Evolutionary conservation across 352 stramenopile genomes (phyloP).

Genomic region (Globisporangium camurandrum): DNA sequence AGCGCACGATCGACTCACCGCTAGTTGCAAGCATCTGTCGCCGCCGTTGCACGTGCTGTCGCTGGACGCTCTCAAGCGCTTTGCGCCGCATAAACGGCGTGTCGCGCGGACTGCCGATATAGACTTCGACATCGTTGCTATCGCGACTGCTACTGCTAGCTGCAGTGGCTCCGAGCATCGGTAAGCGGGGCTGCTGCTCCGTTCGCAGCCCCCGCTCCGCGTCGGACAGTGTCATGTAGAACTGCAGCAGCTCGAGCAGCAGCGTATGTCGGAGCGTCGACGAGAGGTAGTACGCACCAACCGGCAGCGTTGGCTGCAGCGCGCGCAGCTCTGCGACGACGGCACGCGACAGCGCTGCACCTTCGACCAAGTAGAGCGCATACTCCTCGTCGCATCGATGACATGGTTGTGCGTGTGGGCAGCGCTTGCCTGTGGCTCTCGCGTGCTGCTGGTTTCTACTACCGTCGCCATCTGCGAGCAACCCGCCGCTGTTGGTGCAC

Average conservation of each 20-base stretch:
- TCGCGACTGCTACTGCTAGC: background rate
- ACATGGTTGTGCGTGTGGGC: no score
- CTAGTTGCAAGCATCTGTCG: constrained; percentile 30
- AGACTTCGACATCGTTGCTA: constrained; percentile 23
- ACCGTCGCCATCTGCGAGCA: constrained; percentile 20
- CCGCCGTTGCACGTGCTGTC: constrained; percentile 19
- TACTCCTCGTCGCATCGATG: no score
- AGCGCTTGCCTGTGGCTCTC: background rate
- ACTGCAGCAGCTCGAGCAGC: constrained; percentile 43
- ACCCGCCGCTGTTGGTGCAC: constrained; percentile 34
- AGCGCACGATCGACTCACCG: constrained; percentile 31
- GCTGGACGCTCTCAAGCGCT: constrained; percentile 41
- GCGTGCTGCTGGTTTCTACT: constrained; percentile 9
- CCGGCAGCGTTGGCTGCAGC: constrained; percentile 37
- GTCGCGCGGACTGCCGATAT: constrained; percentile 53
- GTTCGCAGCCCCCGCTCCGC: no score
- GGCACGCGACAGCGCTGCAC: constrained; percentile 27
- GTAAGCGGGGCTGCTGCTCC: background rate
- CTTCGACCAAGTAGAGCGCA: constrained; percentile 33
- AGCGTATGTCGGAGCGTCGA: constrained; percentile 30
- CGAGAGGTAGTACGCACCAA: constrained; percentile 42
- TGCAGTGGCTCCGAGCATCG: background rate
- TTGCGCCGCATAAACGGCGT: constrained; percentile 67
- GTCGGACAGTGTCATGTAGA: constrained; percentile 36
- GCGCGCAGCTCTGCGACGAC: constrained; percentile 41